Evolutionary conservation across 139 green algal genomes (phyloP), one percentile per base, ranked within the genome.

Genomic region (Chlorella sorokiniana): DNA sequence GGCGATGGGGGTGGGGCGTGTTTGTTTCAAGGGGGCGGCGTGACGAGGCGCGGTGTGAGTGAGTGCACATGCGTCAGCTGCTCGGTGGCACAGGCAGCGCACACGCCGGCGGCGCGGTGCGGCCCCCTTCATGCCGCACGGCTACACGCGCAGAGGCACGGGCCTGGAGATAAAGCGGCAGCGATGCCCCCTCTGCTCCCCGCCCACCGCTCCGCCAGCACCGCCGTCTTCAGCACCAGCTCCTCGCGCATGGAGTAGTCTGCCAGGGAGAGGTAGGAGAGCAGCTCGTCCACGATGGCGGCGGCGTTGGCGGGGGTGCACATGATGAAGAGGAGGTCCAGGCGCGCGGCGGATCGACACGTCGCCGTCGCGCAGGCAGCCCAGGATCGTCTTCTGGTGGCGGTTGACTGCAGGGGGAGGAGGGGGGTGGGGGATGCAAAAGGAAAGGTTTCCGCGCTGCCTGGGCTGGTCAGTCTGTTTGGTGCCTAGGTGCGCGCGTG

Each of bases 221-320:
- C 97, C 25, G 96, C 96, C 5, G 95, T 92, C 87, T 99, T 99
- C 35, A 99, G 91, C 62, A 97, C 94, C 77, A 99, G 89, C 91
- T 99, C 97, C 84, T 99, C 97, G 1, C 95, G 87, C 83, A 99
- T 95, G 11, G 76, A 81, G 77, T 96, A 98, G 85, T 99, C 96
- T 1, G 95, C 76, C n/a, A 48, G 33, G 6, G 69, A 35, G 54
- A 99, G 86, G 82, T 97, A 97, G 14, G 63, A 45, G 33, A 70
- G 85, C 77, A 31, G 91, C 93, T 71, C 38, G 3, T 52, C 6
- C 38, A 74, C 40, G 18, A 41, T 75, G 6, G 29, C 56, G 18
- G 56, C 56, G 6, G 56, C 29, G 56, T 92, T 96, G 51, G 45
- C 65, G 35, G 72, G 62, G 87, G 96, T 94, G 86, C 93, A 97